phyloP scores from a whole-genome alignment of 805 yeast species.

The Starmerella tilneyi region DNA sequence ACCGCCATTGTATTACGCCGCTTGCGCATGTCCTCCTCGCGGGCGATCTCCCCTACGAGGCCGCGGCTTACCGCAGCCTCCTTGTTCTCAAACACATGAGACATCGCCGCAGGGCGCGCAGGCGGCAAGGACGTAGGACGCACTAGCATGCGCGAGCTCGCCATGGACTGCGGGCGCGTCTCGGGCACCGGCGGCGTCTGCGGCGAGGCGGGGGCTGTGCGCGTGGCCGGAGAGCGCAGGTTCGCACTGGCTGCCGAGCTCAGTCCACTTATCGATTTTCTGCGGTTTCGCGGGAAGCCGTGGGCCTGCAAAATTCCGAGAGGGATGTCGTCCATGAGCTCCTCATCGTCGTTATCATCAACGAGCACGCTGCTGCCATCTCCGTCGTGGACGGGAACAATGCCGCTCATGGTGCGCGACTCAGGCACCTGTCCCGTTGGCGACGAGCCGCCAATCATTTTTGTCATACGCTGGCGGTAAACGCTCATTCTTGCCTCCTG shows the following conservation, averaged over 20 bases:
- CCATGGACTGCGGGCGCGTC: constrained; percentile 9
- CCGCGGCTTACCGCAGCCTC: constrained; percentile 28
- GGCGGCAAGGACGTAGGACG: neutral
- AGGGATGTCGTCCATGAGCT: constrained; percentile 35
- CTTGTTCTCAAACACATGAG: constrained; percentile 23
- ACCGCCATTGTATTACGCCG: constrained; percentile 24
- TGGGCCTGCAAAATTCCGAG: constrained; percentile 35
- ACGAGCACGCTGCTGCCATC: too few species aligned
- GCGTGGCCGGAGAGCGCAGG: neutral
- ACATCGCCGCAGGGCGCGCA: constrained; percentile 12
- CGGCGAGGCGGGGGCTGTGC: constrained; percentile 2
- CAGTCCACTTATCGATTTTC: neutral
- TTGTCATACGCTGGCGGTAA: constrained; percentile 36
- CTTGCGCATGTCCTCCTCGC: constrained; percentile 33
- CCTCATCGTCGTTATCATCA: constrained; percentile 32
- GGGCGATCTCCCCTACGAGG: constrained; percentile 34
- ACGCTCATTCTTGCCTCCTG: constrained; percentile 36
- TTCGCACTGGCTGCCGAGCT: neutral
- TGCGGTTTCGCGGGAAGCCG: constrained; percentile 29
- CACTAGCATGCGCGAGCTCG: constrained; percentile 11
- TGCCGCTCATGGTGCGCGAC: constrained; percentile 5
- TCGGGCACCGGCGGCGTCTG: neutral
- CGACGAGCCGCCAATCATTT: constrained; percentile 29
- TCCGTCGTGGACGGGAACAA: constrained; percentile 14
- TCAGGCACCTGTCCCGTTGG: neutral